These are phyloP conservation scores for Cytospora piceicola DNA, from an alignment of 2,329 filamentous ascomycete species.

Conservation along the genomic window DNA sequence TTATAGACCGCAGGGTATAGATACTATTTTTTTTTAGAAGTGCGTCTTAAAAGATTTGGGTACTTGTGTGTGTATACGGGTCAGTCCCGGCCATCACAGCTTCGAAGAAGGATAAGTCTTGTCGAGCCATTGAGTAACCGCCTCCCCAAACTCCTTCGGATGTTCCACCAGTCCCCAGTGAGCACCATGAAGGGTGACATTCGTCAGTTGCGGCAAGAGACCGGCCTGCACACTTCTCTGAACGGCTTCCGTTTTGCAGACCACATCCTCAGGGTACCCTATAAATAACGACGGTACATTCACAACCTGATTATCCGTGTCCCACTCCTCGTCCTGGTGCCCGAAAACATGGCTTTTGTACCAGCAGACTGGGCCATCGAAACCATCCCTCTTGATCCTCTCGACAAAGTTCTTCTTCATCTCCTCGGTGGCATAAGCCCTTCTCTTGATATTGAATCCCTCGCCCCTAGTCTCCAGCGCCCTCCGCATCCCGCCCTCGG, in stretches of 20 bases:
- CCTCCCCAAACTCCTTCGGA: slow-evolving; percentile 35
- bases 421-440: slow-evolving; percentile 36
- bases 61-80: too few relatives aligned
- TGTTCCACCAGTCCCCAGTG: slow-evolving; percentile 41
- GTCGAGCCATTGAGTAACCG: slow-evolving; percentile 19
- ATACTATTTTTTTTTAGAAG: too few relatives aligned
- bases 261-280: slow-evolving; percentile 36
- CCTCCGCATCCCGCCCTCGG: slow-evolving; percentile 40
- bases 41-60: too few relatives aligned
- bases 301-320: slow-evolving; percentile 30
- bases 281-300: slow-evolving; percentile 37
- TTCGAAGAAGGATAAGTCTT: slow-evolving; percentile 12
- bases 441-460: slow-evolving; percentile 33
- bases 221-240: slow-evolving; percentile 32
- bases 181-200: slow-evolving; percentile 34
- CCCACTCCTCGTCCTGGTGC: slow-evolving; percentile 35
- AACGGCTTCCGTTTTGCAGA: slow-evolving; percentile 35
- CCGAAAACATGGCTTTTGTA: slow-evolving; percentile 35
- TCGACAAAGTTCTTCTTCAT: slow-evolving; percentile 36
- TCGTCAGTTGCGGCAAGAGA: slow-evolving; percentile 36
- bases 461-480: slow-evolving; percentile 34
- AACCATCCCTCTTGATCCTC: slow-evolving; percentile 36
- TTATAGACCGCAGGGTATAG: too few relatives aligned
- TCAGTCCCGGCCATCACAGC: neutral
- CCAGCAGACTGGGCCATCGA: slow-evolving; percentile 37